Evolutionary conservation across 495 filamentous ascomycete genomes (phyloP).

Genomic region (Amphirosellinia nigrospora): DNA sequence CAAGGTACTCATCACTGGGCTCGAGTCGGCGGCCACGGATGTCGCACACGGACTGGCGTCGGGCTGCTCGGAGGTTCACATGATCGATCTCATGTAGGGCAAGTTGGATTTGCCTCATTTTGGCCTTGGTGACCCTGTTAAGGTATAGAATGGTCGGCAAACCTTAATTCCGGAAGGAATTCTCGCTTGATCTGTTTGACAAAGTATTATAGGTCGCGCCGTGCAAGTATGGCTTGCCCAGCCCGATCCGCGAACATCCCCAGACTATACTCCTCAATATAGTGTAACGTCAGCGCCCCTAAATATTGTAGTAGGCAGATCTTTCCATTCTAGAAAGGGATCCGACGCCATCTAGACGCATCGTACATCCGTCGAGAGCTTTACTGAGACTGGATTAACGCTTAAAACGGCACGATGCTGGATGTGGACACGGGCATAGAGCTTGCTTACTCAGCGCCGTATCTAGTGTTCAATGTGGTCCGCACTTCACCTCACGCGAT

Average conservation of each 20-base stretch:
- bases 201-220: slow-evolving; percentile 15
- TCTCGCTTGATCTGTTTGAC: not conserved
- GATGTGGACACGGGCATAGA: slow-evolving; percentile 28
- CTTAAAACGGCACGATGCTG: slow-evolving; percentile 26
- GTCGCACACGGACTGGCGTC: slow-evolving; percentile 31
- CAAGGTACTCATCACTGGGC: slow-evolving; percentile 38
- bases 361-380: slow-evolving; percentile 25
- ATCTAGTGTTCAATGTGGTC: slow-evolving; percentile 22
- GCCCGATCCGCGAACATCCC: slow-evolving; percentile 22
- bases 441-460: slow-evolving; percentile 25
- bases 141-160: slow-evolving; percentile 32
- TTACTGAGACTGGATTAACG: slow-evolving; percentile 24
- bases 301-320: slow-evolving; percentile 25
- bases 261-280: slow-evolving; percentile 28
- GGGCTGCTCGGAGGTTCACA: slow-evolving; percentile 27
- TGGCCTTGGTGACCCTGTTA: slow-evolving; percentile 29
- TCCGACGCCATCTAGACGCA: slow-evolving; percentile 32
- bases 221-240: slow-evolving; percentile 30
- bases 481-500: slow-evolving; percentile 19
- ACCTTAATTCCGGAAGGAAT: not conserved
- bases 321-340: slow-evolving; percentile 32
- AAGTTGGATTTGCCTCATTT: slow-evolving; percentile 35
- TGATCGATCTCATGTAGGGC: slow-evolving; percentile 33
- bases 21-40: slow-evolving; percentile 41
- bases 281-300: slow-evolving; percentile 21